Evolutionary conservation across 169 alveolate species (phyloP), one percentile per base, ranked within the genome.

Genomic region (Babesia divergens): DNA sequence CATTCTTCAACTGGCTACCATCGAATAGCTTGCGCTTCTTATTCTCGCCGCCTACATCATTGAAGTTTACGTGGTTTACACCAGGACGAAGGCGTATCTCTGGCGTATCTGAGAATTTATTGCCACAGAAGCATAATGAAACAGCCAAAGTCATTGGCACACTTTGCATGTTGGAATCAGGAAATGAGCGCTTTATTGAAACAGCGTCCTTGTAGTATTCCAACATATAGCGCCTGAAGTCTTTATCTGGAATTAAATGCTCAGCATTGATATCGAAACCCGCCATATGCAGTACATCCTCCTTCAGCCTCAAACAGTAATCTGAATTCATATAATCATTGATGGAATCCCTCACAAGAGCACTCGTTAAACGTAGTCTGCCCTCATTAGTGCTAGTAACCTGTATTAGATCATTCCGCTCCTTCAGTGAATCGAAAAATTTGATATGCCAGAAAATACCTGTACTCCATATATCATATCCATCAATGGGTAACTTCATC

Each of bases 381-480:
- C 32, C 35, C 8, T 43, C 54, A 35, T 31, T 29, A 4, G 9
- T 2, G 3, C 20, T 7, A 16, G 60, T 9, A 0, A 26, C 16
- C 31, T 50, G 11, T 11, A 65, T 4, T 34, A 50, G 20, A 5
- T 65, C 65, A 2, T 28, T 6, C 22, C 65, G 50, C 5, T 24
- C 7, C n/a, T 6, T 40, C 6, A 44, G n/a, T 0, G 66, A 49
- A 43, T 71, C 74, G 34, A 71, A 71, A 32, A 71, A 40, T 22
- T 40, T 11, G 31, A 71, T 31, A 62, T 71, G 76, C 55, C 43
- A 56, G 20, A 43, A 44, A 1, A 71, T 44, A 11, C 66, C 83
- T 20, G 58, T 18, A 22, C 26, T 60, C 81, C 81, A 68, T 4
- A 50, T 28, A 8, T 16, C 49, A 9, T 8, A 16, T 1, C 29